Conservation (phyloP, 2,329 filamentous ascomycete species). For the Nannizzia gypsea region DNA sequence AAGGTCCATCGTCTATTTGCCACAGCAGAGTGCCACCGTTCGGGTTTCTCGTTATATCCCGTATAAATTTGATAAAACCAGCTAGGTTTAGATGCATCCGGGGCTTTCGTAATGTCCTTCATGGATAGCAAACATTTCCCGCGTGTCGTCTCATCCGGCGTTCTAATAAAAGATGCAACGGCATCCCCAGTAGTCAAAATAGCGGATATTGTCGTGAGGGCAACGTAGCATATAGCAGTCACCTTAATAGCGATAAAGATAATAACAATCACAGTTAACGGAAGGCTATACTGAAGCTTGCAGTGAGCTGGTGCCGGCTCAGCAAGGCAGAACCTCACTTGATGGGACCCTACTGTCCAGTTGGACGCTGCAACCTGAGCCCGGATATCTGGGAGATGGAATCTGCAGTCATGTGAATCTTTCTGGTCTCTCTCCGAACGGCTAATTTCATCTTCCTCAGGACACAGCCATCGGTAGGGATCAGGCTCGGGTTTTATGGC, state of each 20-base stretch:
- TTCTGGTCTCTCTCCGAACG: too few species aligned
- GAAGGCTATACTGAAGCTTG: constrained; percentile 14
- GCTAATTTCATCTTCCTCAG: too few species aligned
- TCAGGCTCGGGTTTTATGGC: too few species aligned
- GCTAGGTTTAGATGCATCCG: not conserved
- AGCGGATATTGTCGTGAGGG: not conserved
- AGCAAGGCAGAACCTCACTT: not conserved
- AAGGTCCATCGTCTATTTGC: not conserved
- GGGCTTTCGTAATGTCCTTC: not conserved
- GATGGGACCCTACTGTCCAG: not conserved
- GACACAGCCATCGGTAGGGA: too few species aligned
- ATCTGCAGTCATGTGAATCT: too few species aligned
- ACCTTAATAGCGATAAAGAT: constrained; percentile 16
- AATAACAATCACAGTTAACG: constrained; percentile 15
- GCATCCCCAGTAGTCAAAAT: constrained; percentile 28
- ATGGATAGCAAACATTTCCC: constrained; percentile 18
- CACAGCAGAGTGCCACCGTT: not conserved
- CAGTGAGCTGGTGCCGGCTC: constrained; percentile 14
- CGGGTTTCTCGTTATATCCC: not conserved
- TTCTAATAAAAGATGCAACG: constrained; percentile 26
- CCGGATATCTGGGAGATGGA: not conserved
- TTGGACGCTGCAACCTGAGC: not conserved
- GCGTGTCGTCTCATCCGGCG: constrained; percentile 22
- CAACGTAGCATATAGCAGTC: constrained; percentile 6
- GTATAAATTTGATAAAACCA: too few species aligned